A percentile compares a stretch with the other conserved stretches of the same genome.
These are phyloP conservation scores for Diplodia corticola DNA, from an alignment of 2,329 filamentous ascomycete genomes.

Conservation along the genomic window DNA sequence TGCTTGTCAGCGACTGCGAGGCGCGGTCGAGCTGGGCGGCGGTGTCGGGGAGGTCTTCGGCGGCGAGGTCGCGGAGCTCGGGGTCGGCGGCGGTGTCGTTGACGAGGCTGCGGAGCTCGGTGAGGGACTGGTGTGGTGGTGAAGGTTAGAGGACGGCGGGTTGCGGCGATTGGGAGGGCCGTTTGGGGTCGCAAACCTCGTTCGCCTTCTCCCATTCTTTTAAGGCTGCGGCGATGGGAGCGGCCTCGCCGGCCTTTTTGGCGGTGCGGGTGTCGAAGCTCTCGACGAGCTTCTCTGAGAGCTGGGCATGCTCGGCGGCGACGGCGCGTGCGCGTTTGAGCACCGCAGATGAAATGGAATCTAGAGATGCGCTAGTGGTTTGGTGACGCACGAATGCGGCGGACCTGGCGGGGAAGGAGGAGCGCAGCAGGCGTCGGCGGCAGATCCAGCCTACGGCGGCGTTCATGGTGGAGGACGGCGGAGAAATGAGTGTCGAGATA, in stretches of 20 bases:
- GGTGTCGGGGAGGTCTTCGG: conserved; percentile 70
- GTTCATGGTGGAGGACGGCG: conserved; percentile 10
- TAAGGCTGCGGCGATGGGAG: conserved; percentile 53
- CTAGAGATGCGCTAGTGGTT: conserved; percentile 22
- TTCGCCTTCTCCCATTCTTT: conserved; percentile 60
- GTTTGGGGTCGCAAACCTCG: conserved; percentile 46
- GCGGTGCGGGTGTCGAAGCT: conserved; percentile 58
- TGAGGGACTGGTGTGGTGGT: conserved; percentile 46
- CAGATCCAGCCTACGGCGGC: conserved; percentile 17
- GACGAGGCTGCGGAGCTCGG: conserved; percentile 75
- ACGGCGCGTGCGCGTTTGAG: conserved; percentile 58
- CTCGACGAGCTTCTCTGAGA: conserved; percentile 53
- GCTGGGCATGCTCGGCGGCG: conserved; percentile 55
- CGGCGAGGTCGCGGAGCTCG: conserved; percentile 60
- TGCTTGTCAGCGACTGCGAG: conserved; percentile 67
- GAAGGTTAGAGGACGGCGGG: background rate
- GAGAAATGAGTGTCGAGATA: background rate
- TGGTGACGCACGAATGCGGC: background rate
- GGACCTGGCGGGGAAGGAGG: background rate
- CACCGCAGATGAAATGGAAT: conserved; percentile 54
- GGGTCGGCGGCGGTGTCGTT: conserved; percentile 63
- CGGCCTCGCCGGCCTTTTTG: conserved; percentile 59
- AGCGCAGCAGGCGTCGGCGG: conserved; percentile 11
- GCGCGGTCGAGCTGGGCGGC: conserved; percentile 62
- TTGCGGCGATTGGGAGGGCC: background rate